Base-by-base conservation (phyloP, 371 early-diverging fungal species). In the Parasitella parasitica region DNA sequence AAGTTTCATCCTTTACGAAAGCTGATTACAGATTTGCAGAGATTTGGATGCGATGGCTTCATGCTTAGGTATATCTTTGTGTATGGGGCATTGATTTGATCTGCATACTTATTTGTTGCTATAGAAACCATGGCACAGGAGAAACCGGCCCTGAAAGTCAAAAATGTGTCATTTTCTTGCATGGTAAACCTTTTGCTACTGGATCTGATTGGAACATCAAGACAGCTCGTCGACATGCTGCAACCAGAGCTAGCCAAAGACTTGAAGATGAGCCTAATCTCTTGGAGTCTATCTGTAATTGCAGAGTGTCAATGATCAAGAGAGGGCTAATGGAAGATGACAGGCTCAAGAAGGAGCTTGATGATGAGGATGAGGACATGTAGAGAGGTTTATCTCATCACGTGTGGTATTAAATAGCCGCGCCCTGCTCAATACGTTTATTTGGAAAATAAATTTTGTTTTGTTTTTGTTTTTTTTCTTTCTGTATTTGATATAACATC, bases 61-160 rank as follows among this genome's bases (percentile, higher is more conserved):
- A 70, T 77, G 67, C 48, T 84, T 7, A 65, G 82, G 84, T 82
- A 73, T n/a, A n/a, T n/a, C n/a, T n/a, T n/a, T n/a, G n/a, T n/a
- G n/a, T n/a, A n/a, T n/a, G n/a, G n/a, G n/a, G n/a, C n/a, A n/a
- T n/a, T n/a, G n/a, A n/a, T 60, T 22, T 59, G 38, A 38, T 50
- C 55, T 20, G 34, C 24, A 3, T 13, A 46, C 24, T 46, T 0
- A 46, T 46, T 20, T 3, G 46, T 12, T 50, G 32, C 35, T 48
- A n/a, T 61, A 81, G 79, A 67, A 79, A 82, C 35, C 70, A 74
- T 52, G 69, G 72, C 7, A 66, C 76, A 2, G 63, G 64, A 38
- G 63, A 63, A 11, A 62, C 63, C 1, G 76, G 69, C 2, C 56
- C 62, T 3, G 67, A 69, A 12, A 68, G 70, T 32, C 78, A 78